phyloP scores from a whole-genome alignment of 2,329 filamentous ascomycete genomes.

The Aspergillus unguis region DNA sequence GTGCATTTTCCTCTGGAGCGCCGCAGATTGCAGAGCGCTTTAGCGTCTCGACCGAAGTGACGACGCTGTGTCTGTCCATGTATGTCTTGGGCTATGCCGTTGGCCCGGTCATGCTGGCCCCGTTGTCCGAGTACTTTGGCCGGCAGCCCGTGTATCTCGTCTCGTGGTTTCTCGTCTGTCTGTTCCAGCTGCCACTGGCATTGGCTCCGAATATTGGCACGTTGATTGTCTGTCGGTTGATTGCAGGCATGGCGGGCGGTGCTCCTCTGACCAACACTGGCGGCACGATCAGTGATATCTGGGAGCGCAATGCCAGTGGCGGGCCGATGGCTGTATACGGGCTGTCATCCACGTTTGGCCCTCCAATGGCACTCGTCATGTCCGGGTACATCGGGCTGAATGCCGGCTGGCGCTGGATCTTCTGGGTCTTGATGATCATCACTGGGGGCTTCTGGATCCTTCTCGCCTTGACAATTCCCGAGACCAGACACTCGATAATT shows the following conservation, averaged over 20 bases:
- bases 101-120: conserved; percentile 29
- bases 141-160: conserved; percentile 34
- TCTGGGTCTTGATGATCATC: conserved; percentile 59
- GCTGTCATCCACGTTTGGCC: conserved; percentile 35
- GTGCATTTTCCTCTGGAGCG: conserved; percentile 28
- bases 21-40: conserved; percentile 26
- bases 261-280: conserved; percentile 36
- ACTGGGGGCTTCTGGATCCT: conserved; percentile 50
- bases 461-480: conserved; percentile 48
- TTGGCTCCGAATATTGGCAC: conserved; percentile 29
- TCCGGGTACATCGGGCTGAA: conserved; percentile 32
- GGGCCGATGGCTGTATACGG: conserved; percentile 36
- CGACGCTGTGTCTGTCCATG: conserved; percentile 32
- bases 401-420: conserved; percentile 48
- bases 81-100: conserved; percentile 30
- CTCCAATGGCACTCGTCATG: conserved; percentile 33
- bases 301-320: conserved; percentile 31
- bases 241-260: conserved; percentile 29
- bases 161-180: conserved; percentile 30
- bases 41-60: conserved; percentile 28
- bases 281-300: conserved; percentile 31
- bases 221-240: conserved; percentile 29
- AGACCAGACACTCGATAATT: conserved; percentile 55
- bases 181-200: conserved; percentile 30
- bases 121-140: conserved; percentile 37